A percentile compares a stretch with the other conserved stretches of the same genome.
Evolutionary conservation across 495 filamentous ascomycete species (phyloP).

Genomic region (Penicillium atrosanguineum): DNA sequence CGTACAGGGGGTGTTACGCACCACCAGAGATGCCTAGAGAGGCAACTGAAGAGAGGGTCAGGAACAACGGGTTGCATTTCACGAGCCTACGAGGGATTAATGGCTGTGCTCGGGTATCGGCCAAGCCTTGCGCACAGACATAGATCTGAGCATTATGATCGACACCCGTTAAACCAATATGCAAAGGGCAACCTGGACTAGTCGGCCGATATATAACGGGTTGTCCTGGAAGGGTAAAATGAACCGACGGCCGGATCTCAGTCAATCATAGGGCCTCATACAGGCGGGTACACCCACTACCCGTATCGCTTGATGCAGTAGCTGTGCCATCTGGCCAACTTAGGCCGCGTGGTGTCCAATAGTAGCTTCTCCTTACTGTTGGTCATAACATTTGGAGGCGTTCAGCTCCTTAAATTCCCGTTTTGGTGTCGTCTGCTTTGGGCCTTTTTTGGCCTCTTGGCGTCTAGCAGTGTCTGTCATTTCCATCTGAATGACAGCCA

Average conservation of each 20-base stretch:
- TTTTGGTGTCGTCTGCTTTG: too few species aligned
- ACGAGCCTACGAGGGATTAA: background rate
- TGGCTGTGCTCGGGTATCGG: background rate
- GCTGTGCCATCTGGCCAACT: background rate
- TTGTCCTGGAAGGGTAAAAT: background rate
- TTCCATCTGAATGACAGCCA: background rate
- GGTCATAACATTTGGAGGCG: background rate
- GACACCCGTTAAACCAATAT: background rate
- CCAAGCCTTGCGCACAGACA: background rate
- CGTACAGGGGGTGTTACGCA: background rate
- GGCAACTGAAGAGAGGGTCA: background rate
- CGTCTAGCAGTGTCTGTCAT: too few species aligned
- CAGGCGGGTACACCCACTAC: conserved; percentile 8
- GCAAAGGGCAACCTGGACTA: background rate
- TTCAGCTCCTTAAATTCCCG: background rate
- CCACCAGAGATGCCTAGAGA: too few species aligned
- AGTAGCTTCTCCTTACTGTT: background rate
- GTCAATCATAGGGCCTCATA: conserved; percentile 6
- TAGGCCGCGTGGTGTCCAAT: conserved; percentile 5
- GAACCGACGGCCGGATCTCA: conserved; percentile 1
- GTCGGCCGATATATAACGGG: background rate
- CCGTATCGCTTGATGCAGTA: conserved; percentile 1
- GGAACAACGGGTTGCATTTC: background rate
- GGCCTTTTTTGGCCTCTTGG: too few species aligned
- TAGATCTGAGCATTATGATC: conserved; percentile 13